Evolutionary conservation across 768 basidiomycete genomes (phyloP), one percentile per base, ranked within the genome.

Genomic region (Calocybe gangraenosa): DNA sequence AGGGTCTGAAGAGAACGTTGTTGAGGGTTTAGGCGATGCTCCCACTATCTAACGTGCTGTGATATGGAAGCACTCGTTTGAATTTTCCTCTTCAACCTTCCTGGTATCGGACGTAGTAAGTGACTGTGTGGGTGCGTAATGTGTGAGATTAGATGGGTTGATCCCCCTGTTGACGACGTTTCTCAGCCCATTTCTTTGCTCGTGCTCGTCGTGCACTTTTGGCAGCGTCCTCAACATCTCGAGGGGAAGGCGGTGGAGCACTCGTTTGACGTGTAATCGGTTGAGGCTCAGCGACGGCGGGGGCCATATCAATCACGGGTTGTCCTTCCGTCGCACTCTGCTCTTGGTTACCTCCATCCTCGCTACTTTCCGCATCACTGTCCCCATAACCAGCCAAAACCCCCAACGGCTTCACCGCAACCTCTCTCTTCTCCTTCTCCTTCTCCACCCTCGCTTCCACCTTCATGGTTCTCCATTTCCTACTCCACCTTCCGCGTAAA

Each of bases 401-500:
- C 2, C 76, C 76, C n/a, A 86, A 61, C 10, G 34, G 40, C 9
- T 18, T 48, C 25, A n/a, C 42, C 14, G 51, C 50, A 36, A 34
- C 56, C 39, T 55, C 66, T 49, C 52, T 65, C 48, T 42, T 46
- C 25, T 63, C 56, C 33, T 50, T 52, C 22, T 40, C 53, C 32
- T 56, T 65, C 42, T 63, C 67, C 36, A 46, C 49, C 25, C 67
- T 69, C 4, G 64, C 70, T 40, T 70, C 74, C 18, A 63, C 73
- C 55, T 84, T 84, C 19, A 74, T 63, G 1, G 64, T 55, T 22
- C 64, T 64, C 92, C 92, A 95, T 3, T 74, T 68, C 2, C 65
- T 64, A 44, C 72, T 70, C 82, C 87, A 92, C 18, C 87, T 68
- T 2, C 92, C 92, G 25, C 81, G 75, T 36, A 95, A 62, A 61